Percentiles rank a stretch among this genome's conserved stretches.
Evolutionary conservation across 2,329 filamentous ascomycete species (phyloP).

Genomic region (Calonectria montana): DNA sequence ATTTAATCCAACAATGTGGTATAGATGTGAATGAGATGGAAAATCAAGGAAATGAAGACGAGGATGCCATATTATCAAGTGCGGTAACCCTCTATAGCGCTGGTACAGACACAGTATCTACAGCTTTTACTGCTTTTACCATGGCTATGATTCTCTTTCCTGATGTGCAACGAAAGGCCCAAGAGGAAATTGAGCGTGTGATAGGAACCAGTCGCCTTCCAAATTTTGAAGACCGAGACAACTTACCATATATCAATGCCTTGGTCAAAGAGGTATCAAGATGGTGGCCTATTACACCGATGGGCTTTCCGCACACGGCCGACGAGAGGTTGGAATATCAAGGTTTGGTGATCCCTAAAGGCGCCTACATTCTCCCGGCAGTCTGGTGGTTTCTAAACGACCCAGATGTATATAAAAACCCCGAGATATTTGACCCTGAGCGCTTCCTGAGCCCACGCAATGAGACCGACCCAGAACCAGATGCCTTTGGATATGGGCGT

Average conservation of each 20-base stretch:
- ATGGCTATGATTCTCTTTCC: conserved; percentile 31
- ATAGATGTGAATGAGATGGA: not conserved
- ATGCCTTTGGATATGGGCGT: conserved; percentile 51
- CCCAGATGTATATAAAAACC: conserved; percentile 69
- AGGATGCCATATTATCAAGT: not conserved
- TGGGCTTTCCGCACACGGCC: conserved; percentile 16
- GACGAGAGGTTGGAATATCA: conserved; percentile 20
- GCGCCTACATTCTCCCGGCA: conserved; percentile 24
- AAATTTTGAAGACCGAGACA: conserved; percentile 33
- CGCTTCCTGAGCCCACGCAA: conserved; percentile 24
- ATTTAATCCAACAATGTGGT: not conserved
- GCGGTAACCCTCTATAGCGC: not conserved
- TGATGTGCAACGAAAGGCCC: conserved; percentile 31
- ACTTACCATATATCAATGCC: conserved; percentile 42
- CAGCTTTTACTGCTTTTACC: not conserved
- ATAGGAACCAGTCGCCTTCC: conserved; percentile 43
- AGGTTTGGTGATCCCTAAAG: conserved; percentile 36
- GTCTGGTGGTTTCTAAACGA: conserved; percentile 62
- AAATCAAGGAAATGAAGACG: not conserved
- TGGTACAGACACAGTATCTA: not conserved
- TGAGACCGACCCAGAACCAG: conserved; percentile 41
- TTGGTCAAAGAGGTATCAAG: conserved; percentile 47
- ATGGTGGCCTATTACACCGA: conserved; percentile 50
- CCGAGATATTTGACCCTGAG: conserved; percentile 43
- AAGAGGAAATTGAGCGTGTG: conserved; percentile 35